phyloP scores from a whole-genome alignment of 768 basidiomycete genomes.

The Mycena vulgaris region DNA sequence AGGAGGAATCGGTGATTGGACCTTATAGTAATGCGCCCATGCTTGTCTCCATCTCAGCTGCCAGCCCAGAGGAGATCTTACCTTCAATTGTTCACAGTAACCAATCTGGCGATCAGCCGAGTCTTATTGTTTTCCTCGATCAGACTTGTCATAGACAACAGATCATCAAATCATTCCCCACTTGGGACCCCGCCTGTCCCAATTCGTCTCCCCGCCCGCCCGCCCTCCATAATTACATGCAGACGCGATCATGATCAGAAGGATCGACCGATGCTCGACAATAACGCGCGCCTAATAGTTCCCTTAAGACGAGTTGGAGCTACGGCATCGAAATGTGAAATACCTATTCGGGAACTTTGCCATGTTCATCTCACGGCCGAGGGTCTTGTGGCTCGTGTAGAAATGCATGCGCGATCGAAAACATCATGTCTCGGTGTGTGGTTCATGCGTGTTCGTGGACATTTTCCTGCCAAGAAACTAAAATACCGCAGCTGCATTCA shows the following conservation, averaged over 20 bases:
- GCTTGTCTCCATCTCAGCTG: conserved; percentile 20
- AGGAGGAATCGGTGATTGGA: conserved; percentile 22
- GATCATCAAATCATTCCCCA: conserved; percentile 15
- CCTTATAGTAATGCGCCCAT: conserved; percentile 29
- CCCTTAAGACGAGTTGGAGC: too few relatives aligned
- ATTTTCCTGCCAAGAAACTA: too few relatives aligned
- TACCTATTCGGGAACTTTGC: conserved; percentile 2
- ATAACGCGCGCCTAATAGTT: too few relatives aligned
- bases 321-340: background rate
- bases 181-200: background rate
- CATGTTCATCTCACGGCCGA: background rate
- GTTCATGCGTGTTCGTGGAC: background rate
- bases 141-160: too few relatives aligned
- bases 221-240: background rate
- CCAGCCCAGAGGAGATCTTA: background rate
- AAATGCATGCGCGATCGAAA: too few relatives aligned
- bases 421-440: background rate
- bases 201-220: background rate
- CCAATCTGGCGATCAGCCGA: conserved; percentile 17
- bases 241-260: conserved; percentile 19
- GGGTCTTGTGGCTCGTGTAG: background rate
- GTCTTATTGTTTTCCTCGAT: conserved; percentile 26
- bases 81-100: conserved; percentile 20
- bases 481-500: too few relatives aligned
- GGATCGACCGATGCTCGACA: background rate